These are phyloP conservation scores for Venturia carpophila DNA, from an alignment of 2,329 filamentous ascomycete genomes.

Conservation along the genomic window DNA sequence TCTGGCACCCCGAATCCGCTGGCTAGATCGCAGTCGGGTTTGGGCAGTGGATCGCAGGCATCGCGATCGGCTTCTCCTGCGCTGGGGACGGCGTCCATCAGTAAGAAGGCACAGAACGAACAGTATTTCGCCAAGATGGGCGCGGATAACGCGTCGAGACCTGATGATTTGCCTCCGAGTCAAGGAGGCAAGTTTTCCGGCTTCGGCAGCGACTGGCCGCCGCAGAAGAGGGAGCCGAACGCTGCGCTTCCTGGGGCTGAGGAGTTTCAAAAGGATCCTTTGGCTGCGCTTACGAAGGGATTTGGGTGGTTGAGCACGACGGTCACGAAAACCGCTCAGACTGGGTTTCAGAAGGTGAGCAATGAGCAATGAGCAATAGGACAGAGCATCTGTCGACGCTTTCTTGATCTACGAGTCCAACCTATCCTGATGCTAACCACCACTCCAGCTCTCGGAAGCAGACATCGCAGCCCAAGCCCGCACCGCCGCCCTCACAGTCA, in stretches of 20 bases:
- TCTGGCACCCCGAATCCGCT: conserved; percentile 35
- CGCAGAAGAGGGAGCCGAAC: conserved; percentile 33
- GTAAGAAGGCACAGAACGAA: conserved; percentile 61
- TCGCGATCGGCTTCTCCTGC: conserved; percentile 26
- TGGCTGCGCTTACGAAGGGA: conserved; percentile 80
- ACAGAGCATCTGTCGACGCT: neutral
- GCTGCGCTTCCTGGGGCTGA: conserved; percentile 53
- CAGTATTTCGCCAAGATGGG: conserved; percentile 84
- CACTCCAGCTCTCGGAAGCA: conserved; percentile 61
- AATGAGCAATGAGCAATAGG: neutral
- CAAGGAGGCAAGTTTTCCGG: conserved; percentile 90
- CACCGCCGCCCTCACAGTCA: conserved; percentile 45
- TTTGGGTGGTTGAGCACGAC: conserved; percentile 91
- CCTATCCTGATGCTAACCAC: neutral
- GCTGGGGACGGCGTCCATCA: conserved; percentile 32
- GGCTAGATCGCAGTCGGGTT: conserved; percentile 22
- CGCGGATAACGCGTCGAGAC: conserved; percentile 67
- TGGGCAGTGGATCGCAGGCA: conserved; percentile 24
- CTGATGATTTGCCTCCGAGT: conserved; percentile 68
- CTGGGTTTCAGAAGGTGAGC: conserved; percentile 72
- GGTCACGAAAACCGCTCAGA: conserved; percentile 84
- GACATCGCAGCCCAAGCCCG: conserved; percentile 52
- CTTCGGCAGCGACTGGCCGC: conserved; percentile 71
- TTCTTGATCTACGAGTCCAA: neutral
- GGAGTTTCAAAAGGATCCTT: conserved; percentile 83